A percentile compares a stretch with the other conserved stretches of the same genome.
Evolutionary conservation across 768 basidiomycete species (phyloP).

Genomic region (Agaricus bisporus): DNA sequence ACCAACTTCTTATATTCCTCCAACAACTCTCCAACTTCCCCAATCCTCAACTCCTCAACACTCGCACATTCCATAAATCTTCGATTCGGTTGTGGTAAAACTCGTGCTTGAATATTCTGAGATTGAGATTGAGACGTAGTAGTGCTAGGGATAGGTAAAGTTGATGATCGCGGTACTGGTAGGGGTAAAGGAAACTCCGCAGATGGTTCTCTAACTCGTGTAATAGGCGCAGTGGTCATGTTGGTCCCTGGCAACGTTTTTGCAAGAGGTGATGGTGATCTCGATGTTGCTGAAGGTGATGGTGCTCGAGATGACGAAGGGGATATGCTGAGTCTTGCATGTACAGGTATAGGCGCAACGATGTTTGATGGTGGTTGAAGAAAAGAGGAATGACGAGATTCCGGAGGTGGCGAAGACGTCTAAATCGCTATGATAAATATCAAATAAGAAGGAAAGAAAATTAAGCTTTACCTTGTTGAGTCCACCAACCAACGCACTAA

Average conservation of each 20-base stretch:
- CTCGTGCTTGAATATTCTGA: constrained; percentile 7
- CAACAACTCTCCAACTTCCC: constrained; percentile 77
- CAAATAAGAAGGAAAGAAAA: constrained; percentile 9
- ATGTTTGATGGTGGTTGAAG: constrained; percentile 18
- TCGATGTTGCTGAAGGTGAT: constrained; percentile 9
- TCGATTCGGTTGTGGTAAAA: constrained; percentile 53
- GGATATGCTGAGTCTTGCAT: background rate
- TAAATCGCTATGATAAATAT: background rate
- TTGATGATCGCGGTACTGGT: background rate
- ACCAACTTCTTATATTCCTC: constrained; percentile 77
- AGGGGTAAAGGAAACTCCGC: no score
- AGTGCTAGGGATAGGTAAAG: background rate
- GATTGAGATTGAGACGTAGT: constrained; percentile 17
- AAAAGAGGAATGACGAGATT: constrained; percentile 35
- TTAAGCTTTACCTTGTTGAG: constrained; percentile 27
- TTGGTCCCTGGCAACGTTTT: background rate
- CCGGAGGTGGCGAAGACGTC: constrained; percentile 24
- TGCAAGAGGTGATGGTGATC: constrained; percentile 16
- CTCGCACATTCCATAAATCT: constrained; percentile 63
- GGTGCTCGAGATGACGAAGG: constrained; percentile 16
- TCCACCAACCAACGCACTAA: constrained; percentile 52
- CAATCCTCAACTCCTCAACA: constrained; percentile 71
- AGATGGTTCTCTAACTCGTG: no score
- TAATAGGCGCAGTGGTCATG: background rate
- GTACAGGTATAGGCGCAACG: constrained; percentile 5